Base-by-base conservation (phyloP, 805 yeast genomes). In the Candida yuanshanica region DNA sequence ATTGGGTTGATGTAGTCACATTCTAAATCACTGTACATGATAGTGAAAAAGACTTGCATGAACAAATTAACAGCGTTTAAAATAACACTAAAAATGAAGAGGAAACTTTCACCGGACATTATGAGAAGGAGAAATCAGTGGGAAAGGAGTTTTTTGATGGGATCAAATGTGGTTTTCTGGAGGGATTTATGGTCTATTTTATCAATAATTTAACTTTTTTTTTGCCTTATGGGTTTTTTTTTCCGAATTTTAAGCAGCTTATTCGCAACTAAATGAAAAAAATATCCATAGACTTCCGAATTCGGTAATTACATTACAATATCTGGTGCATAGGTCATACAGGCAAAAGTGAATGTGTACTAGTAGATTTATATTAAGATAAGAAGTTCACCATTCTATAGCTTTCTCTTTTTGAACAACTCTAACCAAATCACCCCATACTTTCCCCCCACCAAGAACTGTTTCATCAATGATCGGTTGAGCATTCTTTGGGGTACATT, bases 1-100 rank as follows among this genome's bases (percentile, higher is more conserved):
- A 91, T 88, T 43, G 98, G 98, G 65, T 91, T 93, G 69, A 91
- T 90, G 72, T 91, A 93, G 65, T 93, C 99, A 59, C 90, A 81
- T 66, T 87, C 98, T 64, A 90, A 74, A 66, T 90, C 98, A 50
- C 95, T 85, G 71, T 85, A 91, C 83, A 89, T 81, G 66, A 90
- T 89, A 37, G 96, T 88, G 75, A 90, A 90, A 65, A 85, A 93
- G 42, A 90, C 97, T 69, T 90, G 97, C 31, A 85, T 72, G 60
- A 91, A 89, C 66, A 91, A 72, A 73, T 85, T 88, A 53, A 84
- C 77, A 45, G 95, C 93, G 66, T 91, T 91, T 48, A 83, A 73
- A 45, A 90, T 60, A 34, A 90, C 95, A 9, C 96, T 87, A 52
- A 79, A 68, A 46, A 83, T 81, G 61, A 82, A 83, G 51, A 81